Evolutionary conservation across 2,329 filamentous ascomycete genomes (phyloP), one percentile per base, ranked within the genome.

Genomic region (Aspergillus melleus): DNA sequence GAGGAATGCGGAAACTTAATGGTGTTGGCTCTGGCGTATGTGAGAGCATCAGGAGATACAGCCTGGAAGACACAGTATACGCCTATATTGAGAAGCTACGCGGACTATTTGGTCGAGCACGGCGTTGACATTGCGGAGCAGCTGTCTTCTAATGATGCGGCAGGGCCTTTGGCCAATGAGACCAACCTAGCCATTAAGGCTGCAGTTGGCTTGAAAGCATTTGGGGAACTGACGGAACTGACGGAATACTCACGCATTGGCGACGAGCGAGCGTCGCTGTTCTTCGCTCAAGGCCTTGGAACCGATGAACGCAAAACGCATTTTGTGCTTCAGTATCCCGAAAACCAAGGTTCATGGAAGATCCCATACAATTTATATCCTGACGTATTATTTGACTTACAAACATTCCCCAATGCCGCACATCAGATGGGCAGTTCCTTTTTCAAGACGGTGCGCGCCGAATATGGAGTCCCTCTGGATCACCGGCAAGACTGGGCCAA

Each of bases 161-260:
- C 76, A 3, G 77, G 77, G 1, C 66, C 70, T 9, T 68, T 76
- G 5, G 68, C 75, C 10, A 81, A 81, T 53, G 76, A 81, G 62
- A 82, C 80, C 6, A 78, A 78, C 56, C 73, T 82, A 3, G 79
- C 79, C 5, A 76, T 81, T 63, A 81, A 81, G 64, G 74, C 79
- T 3, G 78, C 79, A 6, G 74, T 83, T 8, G 80, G 75, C 0
- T 71, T 83, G n/a, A 76, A 75, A 36, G 79, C 80, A 16, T 81
- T 77, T 58, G 77, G 78, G 11, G 64, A 71, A 46, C 63, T 81
- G 39, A 76, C 73, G 19, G 73, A 73, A 2, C 58, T 74, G 16
- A 56, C 55, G 0, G 72, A 74, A 50, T 81, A 80, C 61, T 74
- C 75, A 2, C 63, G 64, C 4, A 67, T 72, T 44, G 78, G 74